Percentiles rank a stretch among this genome's conserved stretches.
Evolutionary conservation across 495 filamentous ascomycete species (phyloP).

Genomic region (Aspergillus taichungensis): DNA sequence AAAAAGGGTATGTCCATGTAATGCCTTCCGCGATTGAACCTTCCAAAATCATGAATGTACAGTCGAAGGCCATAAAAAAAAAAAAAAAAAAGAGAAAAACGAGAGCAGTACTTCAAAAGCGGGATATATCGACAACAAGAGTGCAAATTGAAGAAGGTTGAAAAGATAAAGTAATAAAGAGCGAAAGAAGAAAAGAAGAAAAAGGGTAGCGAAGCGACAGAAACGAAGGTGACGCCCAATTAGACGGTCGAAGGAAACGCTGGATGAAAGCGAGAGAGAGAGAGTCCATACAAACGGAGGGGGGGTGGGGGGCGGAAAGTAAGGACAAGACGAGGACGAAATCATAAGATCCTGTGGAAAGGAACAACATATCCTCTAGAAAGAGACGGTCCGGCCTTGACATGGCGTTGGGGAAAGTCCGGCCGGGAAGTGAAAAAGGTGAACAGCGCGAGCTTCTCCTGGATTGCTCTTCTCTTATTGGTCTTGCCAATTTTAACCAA

Average conservation of each 20-base stretch:
- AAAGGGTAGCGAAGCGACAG: background rate
- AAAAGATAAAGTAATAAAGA: background rate
- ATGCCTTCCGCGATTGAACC: background rate
- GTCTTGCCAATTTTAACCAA: no score
- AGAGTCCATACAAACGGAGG: no score
- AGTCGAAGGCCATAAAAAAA: conserved; percentile 17
- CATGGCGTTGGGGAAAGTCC: no score
- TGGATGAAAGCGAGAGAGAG: background rate
- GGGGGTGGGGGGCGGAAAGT: background rate
- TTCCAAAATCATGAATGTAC: conserved; percentile 7
- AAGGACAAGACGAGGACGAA: no score
- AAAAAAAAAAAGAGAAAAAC: background rate
- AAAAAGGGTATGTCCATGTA: background rate
- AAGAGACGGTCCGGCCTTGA: no score
- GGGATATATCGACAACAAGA: conserved; percentile 6
- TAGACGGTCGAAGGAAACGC: background rate
- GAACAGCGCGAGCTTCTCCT: no score
- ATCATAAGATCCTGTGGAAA: no score
- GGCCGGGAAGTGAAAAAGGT: no score
- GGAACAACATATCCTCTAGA: no score
- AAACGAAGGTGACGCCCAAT: background rate
- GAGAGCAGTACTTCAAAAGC: background rate
- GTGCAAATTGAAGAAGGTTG: background rate
- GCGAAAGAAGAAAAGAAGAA: background rate
- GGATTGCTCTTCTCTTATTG: no score